Evolutionary conservation across 2,329 filamentous ascomycete genomes (phyloP), one percentile per base, ranked within the genome.

Genomic region (Fusarium neocosmosporiellum): DNA sequence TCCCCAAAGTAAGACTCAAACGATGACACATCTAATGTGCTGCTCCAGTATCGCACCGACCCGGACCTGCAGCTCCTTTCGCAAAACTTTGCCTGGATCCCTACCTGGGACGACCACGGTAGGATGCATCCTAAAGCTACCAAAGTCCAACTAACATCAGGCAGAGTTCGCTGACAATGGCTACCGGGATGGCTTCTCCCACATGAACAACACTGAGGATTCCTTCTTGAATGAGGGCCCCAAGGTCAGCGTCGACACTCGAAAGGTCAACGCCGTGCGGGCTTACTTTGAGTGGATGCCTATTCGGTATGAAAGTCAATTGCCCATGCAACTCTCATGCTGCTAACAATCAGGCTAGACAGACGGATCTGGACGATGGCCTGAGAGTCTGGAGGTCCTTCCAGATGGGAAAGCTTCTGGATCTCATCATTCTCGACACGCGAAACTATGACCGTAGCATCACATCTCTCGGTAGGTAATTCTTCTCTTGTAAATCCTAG

Each of bases 181-280:
- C 4, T 93, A 90, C 77, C 85, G 88, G 27, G 90, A 91, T 75
- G 91, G 91, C 1, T 87, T 86, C 10, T 86, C 87, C 3, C 83
- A 85, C 5, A 81, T 92, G 27, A 91, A 90, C 79, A 93, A 93
- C 5, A 74, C 71, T 1, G 71, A 74, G 22, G 46, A 74, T 5
- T 74, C 71, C 0, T 74, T 74, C 11, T 27, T 72, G 0, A 53
- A 74, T 0, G 3, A 58, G 2, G 71, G 71, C 5, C 63, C 41
- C 1, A 57, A 55, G 5, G 63, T 93, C n/a, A 89, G 86, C 34
- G 89, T 93, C n/a, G 91, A 93, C 72, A 89, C 92, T 78, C 87
- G 91, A 71, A 94, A 93, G 83, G 90, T 92, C 85, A 92, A 93
- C 61, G 92, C 91, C 2, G 91, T 94, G 3, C 85, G 92, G 39